A percentile compares a stretch with the other conserved stretches of the same genome.
phyloP scores from a whole-genome alignment of 225 moss, liverwort and hornwort genomes.

The Pseudisothecium myosuroides region DNA sequence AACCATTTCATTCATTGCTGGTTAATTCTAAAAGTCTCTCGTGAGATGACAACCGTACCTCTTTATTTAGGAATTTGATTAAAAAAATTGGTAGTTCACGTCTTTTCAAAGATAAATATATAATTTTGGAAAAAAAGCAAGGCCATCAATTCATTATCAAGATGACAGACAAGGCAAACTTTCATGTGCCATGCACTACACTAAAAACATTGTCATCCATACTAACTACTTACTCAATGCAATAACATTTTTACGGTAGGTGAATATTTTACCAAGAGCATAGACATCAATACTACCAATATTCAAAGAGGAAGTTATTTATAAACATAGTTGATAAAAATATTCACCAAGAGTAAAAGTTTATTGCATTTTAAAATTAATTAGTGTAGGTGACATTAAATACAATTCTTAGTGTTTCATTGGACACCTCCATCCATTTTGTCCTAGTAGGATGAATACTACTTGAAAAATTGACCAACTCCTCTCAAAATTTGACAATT shows the following conservation, averaged over 20 bases:
- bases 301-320: neutral
- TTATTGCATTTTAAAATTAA: neutral
- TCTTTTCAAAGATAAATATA: neutral
- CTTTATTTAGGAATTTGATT: neutral
- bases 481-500: neutral
- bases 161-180: neutral
- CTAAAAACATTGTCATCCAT: neutral
- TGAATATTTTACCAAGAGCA: neutral
- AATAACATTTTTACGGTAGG: fast-evolving
- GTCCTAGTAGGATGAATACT: too few species aligned
- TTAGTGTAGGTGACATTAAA: neutral
- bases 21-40: neutral
- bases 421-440: neutral
- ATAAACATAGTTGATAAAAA: neutral
- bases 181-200: neutral
- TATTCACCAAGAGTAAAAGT: neutral
- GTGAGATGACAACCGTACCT: neutral
- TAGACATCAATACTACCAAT: neutral
- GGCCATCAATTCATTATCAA: neutral
- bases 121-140: too few species aligned
- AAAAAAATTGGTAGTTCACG: neutral
- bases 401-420: neutral
- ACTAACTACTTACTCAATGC: neutral
- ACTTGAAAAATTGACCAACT: neutral
- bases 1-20: neutral